Percentiles rank a stretch among this genome's conserved stretches.
These are phyloP conservation scores for Sungouiozyma intestinalis DNA, from an alignment of 805 yeast genomes.

Conservation along the genomic window DNA sequence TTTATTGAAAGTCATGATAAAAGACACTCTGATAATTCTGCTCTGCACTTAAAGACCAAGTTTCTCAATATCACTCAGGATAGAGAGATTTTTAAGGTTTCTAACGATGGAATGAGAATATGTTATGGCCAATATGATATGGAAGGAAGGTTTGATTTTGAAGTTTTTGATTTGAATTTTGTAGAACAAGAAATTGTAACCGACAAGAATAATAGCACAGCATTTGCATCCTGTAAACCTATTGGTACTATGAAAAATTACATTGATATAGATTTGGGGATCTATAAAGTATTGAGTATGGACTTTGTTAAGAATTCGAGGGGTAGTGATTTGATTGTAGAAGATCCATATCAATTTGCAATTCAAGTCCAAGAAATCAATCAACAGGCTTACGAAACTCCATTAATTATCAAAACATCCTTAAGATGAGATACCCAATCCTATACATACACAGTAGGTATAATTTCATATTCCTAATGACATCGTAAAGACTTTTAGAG, in stretches of 20 bases:
- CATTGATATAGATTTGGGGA: background rate
- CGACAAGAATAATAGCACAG: background rate
- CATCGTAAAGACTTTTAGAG: too few species aligned
- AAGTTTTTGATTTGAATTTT: conserved; percentile 11
- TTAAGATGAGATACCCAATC: background rate
- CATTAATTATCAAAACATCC: background rate
- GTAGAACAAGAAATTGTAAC: background rate
- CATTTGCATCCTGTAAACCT: conserved; percentile 4
- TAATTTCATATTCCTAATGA: too few species aligned
- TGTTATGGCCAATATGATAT: conserved; percentile 14
- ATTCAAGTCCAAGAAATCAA: background rate
- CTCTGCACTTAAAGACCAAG: conserved; percentile 8
- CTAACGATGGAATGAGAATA: conserved; percentile 13
- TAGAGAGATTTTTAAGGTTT: conserved; percentile 11
- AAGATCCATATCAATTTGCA: background rate
- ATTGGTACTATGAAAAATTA: conserved; percentile 3
- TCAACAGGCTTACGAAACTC: background rate
- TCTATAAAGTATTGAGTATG: background rate
- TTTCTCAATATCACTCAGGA: conserved; percentile 12
- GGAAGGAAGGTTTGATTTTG: conserved; percentile 12
- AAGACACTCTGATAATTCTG: background rate
- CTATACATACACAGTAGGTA: too few species aligned
- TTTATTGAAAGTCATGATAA: conserved; percentile 1
- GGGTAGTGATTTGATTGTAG: background rate
- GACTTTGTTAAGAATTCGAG: background rate